Percentiles rank a stretch among this genome's conserved stretches.
phyloP scores from a whole-genome alignment of 2,329 filamentous ascomycete genomes.

The Emergomyces africanus region DNA sequence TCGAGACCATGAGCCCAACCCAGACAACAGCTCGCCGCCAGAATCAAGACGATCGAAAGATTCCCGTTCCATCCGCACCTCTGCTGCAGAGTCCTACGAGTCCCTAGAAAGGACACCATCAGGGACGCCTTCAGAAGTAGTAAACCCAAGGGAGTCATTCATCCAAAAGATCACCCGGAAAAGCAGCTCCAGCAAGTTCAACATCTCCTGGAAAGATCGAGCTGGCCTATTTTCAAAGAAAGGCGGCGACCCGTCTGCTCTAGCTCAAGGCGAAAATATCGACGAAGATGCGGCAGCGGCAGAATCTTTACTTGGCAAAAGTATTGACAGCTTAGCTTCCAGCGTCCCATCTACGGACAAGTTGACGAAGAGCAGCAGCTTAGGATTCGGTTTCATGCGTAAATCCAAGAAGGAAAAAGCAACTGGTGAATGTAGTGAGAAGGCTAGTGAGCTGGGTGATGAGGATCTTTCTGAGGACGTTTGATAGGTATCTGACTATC shows the following conservation, averaged over 20 bases:
- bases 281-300: slow-evolving; percentile 29
- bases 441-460: slow-evolving; percentile 31
- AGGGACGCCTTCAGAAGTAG: slow-evolving; percentile 28
- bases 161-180: slow-evolving; percentile 41
- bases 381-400: slow-evolving; percentile 35
- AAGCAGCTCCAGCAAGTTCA: slow-evolving; percentile 39
- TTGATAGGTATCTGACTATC: background rate
- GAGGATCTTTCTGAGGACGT: slow-evolving; percentile 26
- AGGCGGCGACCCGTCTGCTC: slow-evolving; percentile 24
- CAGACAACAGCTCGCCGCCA: slow-evolving; percentile 30
- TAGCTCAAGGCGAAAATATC: slow-evolving; percentile 25
- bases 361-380: slow-evolving; percentile 30
- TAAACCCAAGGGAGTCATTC: slow-evolving; percentile 35
- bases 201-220: slow-evolving; percentile 39
- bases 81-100: slow-evolving; percentile 35
- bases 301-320: slow-evolving; percentile 31
- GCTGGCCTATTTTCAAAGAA: slow-evolving; percentile 35
- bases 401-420: slow-evolving; percentile 34
- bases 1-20: slow-evolving; percentile 18
- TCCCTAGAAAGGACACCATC: slow-evolving; percentile 36
- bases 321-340: slow-evolving; percentile 29
- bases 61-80: slow-evolving; percentile 32
- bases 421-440: slow-evolving; percentile 31
- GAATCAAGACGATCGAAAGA: slow-evolving; percentile 34
- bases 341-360: slow-evolving; percentile 32